Conservation (phyloP, 1,139 yeast species). For the Pichia sp. region DNA sequence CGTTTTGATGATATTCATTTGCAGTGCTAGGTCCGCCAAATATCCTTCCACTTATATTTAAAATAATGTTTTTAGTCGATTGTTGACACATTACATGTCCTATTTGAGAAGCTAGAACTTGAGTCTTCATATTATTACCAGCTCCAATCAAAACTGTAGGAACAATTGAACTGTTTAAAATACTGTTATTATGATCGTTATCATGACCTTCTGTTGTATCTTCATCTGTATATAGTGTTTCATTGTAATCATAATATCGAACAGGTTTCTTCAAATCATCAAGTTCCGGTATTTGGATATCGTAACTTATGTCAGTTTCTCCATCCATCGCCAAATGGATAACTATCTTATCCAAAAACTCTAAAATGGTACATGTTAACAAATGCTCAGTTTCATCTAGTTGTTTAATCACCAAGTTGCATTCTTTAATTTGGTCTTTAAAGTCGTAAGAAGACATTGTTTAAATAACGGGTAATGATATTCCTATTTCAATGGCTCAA, state of each 20-base stretch:
- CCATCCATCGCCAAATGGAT: slow-evolving; percentile 34
- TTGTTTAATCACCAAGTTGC: slow-evolving; percentile 3
- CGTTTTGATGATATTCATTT: slow-evolving; percentile 6
- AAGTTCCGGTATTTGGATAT: slow-evolving; percentile 29
- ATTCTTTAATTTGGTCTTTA: slow-evolving; percentile 4
- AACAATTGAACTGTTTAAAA: slow-evolving; percentile 20
- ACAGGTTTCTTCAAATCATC: slow-evolving; percentile 16
- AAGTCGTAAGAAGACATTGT: slow-evolving; percentile 7
- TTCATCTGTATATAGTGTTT: slow-evolving; percentile 2
- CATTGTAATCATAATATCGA: slow-evolving; percentile 6
- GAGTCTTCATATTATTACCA: slow-evolving; percentile 26
- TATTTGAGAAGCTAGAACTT: slow-evolving; percentile 32
- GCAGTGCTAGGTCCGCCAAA: slow-evolving; percentile 19
- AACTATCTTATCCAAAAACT: slow-evolving; percentile 31
- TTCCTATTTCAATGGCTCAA: not conserved
- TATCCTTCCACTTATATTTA: slow-evolving; percentile 38
- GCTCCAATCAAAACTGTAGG: slow-evolving; percentile 29
- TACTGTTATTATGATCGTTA: slow-evolving; percentile 3
- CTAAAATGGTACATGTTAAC: slow-evolving; percentile 25
- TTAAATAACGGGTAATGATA: no score
- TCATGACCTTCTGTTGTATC: slow-evolving; percentile 14
- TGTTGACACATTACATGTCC: slow-evolving; percentile 29
- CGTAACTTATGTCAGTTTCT: slow-evolving; percentile 36
- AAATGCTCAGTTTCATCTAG: slow-evolving; percentile 4
- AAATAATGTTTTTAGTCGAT: slow-evolving; percentile 29